These are phyloP conservation scores for Globisporangium uncinulatum DNA, from an alignment of 352 stramenopile genomes.

Conservation along the genomic window DNA sequence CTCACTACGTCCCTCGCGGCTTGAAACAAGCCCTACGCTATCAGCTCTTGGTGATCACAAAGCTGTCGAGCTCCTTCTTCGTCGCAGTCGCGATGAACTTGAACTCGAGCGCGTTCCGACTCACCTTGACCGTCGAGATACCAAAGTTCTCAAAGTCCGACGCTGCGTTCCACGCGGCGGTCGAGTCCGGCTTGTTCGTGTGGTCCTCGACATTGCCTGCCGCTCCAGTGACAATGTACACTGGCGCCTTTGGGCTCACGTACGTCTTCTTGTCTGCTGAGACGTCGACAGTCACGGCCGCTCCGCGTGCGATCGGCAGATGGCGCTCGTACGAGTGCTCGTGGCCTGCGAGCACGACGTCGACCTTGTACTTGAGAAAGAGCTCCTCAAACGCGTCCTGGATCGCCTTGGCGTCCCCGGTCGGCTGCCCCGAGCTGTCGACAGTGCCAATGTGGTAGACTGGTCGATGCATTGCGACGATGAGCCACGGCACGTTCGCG, in stretches of 20 bases:
- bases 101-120: slow-evolving; percentile 17
- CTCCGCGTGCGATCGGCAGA: slow-evolving; percentile 41
- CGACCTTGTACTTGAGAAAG: slow-evolving; percentile 83
- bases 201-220: slow-evolving; percentile 58
- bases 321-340: slow-evolving; percentile 84
- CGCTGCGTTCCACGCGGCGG: slow-evolving; percentile 48
- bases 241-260: slow-evolving; percentile 44
- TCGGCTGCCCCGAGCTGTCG: slow-evolving; percentile 14
- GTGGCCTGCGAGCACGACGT: slow-evolving; percentile 82
- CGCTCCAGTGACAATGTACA: slow-evolving; percentile 60
- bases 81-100: slow-evolving; percentile 20
- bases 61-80: slow-evolving; percentile 18
- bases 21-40: not conserved
- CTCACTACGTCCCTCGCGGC: not conserved
- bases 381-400: slow-evolving; percentile 75
- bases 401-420: slow-evolving; percentile 18
- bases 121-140: slow-evolving; percentile 7
- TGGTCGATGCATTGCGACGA: slow-evolving; percentile 47
- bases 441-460: slow-evolving; percentile 25
- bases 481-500: slow-evolving; percentile 36
- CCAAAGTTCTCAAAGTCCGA: slow-evolving; percentile 42
- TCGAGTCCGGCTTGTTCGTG: slow-evolving; percentile 3
- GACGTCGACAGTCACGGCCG: slow-evolving; percentile 38
- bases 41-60: slow-evolving; percentile 8
- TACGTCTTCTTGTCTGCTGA: slow-evolving; percentile 50